Conservation (phyloP, 192 early-diverging fungal species). For the Gaertneriomyces semiglobifer region DNA sequence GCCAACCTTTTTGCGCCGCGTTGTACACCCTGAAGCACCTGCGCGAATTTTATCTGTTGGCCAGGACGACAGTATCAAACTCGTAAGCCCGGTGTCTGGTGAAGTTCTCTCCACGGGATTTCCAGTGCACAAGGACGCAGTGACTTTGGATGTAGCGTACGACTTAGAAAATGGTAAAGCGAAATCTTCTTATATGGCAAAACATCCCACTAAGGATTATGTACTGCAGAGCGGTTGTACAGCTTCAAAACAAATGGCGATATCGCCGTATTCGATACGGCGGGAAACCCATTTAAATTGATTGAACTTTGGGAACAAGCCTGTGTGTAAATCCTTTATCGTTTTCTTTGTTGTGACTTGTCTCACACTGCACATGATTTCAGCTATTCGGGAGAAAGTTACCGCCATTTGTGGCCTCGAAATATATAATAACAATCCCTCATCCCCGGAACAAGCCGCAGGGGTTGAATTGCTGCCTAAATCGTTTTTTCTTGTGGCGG, state of each 20-base stretch:
- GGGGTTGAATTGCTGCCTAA: not conserved
- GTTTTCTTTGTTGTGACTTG: no score
- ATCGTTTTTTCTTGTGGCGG: slow-evolving; percentile 21
- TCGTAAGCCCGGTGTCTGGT: slow-evolving; percentile 49
- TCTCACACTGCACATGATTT: not conserved
- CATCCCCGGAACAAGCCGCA: not conserved
- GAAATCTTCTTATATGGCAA: not conserved
- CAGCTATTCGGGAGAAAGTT: slow-evolving; percentile 25
- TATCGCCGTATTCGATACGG: slow-evolving; percentile 39
- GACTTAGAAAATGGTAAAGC: slow-evolving; percentile 31
- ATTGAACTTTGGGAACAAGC: slow-evolving; percentile 38
- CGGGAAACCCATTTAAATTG: slow-evolving; percentile 39
- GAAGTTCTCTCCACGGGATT: slow-evolving; percentile 36
- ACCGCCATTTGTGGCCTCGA: slow-evolving; percentile 34
- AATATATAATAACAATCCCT: slow-evolving; percentile 17
- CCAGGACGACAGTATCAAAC: slow-evolving; percentile 33
- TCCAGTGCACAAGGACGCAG: slow-evolving; percentile 41
- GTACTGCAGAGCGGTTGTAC: slow-evolving; percentile 30
- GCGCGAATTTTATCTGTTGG: slow-evolving; percentile 36
- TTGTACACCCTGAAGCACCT: slow-evolving; percentile 13
- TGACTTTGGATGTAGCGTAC: slow-evolving; percentile 29
- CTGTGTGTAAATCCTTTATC: slow-evolving; percentile 13
- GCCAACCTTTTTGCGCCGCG: not conserved
- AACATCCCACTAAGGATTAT: not conserved
- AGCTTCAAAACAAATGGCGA: slow-evolving; percentile 34